Percentiles rank a stretch among this genome's conserved stretches.
Evolutionary conservation across 2,329 filamentous ascomycete species (phyloP).

Genomic region (Conoideocrella luteorostrata): DNA sequence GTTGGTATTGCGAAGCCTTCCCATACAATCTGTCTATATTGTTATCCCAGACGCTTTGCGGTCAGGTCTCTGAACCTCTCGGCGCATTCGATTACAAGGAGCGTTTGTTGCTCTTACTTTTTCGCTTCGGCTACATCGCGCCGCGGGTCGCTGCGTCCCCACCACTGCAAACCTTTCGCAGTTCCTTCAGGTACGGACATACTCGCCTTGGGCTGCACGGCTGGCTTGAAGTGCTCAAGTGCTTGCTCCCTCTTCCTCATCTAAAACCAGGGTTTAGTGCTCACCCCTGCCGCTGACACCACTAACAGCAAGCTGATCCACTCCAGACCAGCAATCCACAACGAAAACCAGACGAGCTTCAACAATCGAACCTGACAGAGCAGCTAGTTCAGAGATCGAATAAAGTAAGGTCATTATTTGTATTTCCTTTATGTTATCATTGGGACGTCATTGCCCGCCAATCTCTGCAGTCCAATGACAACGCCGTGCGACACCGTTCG

Average conservation of each 20-base stretch:
- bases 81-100: neutral
- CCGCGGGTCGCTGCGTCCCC: slow-evolving; percentile 3
- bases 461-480: neutral
- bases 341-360: slow-evolving; percentile 4
- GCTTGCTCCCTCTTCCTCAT: neutral
- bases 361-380: neutral
- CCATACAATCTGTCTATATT: too few relatives aligned
- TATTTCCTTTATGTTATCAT: neutral
- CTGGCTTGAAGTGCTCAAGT: slow-evolving; percentile 1
- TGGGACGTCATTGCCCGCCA: neutral
- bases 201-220: slow-evolving; percentile 6
- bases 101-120: neutral
- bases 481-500: neutral
- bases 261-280: slow-evolving; percentile 8
- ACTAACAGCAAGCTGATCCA: slow-evolving; percentile 5
- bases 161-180: slow-evolving; percentile 5
- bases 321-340: slow-evolving; percentile 2
- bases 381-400: neutral
- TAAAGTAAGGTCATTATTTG: slow-evolving; percentile 1
- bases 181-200: slow-evolving; percentile 7
- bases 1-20: too few relatives aligned
- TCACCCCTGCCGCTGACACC: slow-evolving; percentile 8
- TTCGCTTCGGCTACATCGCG: slow-evolving; percentile 4
- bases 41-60: too few relatives aligned
- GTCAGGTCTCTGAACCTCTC: too few relatives aligned